Evolutionary conservation across 805 yeast genomes (phyloP), one percentile per base, ranked within the genome.

Genomic region (Yamadazyma philogaea): DNA sequence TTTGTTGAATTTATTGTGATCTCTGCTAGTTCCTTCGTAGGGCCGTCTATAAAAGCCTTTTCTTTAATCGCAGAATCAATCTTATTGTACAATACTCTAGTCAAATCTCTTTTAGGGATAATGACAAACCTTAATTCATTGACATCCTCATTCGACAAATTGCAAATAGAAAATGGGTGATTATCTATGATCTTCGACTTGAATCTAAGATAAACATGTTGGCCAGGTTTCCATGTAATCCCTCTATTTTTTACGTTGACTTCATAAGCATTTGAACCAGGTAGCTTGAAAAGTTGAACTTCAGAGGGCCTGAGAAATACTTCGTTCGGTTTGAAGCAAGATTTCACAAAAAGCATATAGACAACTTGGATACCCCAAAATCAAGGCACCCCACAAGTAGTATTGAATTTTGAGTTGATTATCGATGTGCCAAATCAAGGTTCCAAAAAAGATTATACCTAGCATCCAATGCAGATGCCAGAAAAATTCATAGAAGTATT

Each of bases 91-190:
- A 77, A 46, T 10, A 48, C 49, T 33, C 47, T 59, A 1, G 84
- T 78, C 34, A 77, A 55, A 0, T 83, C 84, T 3, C 55, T 57
- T 43, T 68, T 64, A 0, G 79, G 72, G 22, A 70, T 63, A 3
- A 78, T 61, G 6, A 78, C 55, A 31, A 78, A 61, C 48, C 67
- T 71, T 57, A 78, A 52, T 10, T 64, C 63, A 6, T 54, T 49
- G 2, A 51, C 51, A 7, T 37, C 43, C 11, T 30, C 32, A n/a
- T 39, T 42, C 6, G 53, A 55, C 19, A 62, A 48, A 3, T 74
- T 68, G 20, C 72, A 47, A 7, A 77, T 70, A 1, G 82, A 76
- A 51, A 78, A 78, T 10, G 83, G 83, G 57, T 78, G 84, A 47
- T 70, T 76, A 46, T 78, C 80, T 16, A 76, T 49, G 17, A 76